Conservation (phyloP, 108 stramenopile genomes). For the Cyclotella kingstonii region DNA sequence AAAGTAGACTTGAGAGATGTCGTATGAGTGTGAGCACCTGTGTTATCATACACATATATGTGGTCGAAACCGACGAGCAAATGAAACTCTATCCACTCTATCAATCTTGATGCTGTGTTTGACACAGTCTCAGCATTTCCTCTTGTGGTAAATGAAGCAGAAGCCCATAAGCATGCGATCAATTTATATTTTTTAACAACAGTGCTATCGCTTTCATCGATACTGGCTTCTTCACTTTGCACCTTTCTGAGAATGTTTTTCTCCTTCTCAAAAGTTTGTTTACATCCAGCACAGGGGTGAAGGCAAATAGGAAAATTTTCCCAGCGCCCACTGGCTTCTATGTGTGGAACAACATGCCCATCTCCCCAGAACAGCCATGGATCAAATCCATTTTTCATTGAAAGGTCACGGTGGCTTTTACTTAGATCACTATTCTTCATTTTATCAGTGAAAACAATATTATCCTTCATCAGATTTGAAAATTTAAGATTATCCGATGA, state of each 20-base stretch:
- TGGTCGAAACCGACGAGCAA: slow-evolving; percentile 61
- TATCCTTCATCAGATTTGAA: slow-evolving; percentile 23
- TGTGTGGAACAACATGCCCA: slow-evolving; percentile 49
- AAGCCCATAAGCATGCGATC: slow-evolving; percentile 71
- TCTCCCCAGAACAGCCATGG: slow-evolving; percentile 50
- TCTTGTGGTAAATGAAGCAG: slow-evolving; percentile 63
- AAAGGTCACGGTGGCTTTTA: slow-evolving; percentile 19
- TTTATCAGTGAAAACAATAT: slow-evolving; percentile 17
- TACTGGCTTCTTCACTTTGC: not conserved
- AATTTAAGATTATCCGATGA: slow-evolving; percentile 17
- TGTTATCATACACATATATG: slow-evolving; percentile 50
- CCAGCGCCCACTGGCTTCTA: slow-evolving; percentile 78
- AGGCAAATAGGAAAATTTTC: slow-evolving; percentile 73
- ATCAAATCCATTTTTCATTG: slow-evolving; percentile 48
- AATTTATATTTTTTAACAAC: slow-evolving; percentile 49
- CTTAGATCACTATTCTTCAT: slow-evolving; percentile 1
- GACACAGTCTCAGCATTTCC: slow-evolving; percentile 47
- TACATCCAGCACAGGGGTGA: slow-evolving; percentile 32
- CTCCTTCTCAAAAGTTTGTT: not conserved
- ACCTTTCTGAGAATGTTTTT: not conserved
- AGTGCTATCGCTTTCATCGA: not conserved
- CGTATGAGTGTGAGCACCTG: slow-evolving; percentile 37
- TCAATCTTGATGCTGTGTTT: slow-evolving; percentile 54
- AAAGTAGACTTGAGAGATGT: slow-evolving; percentile 24
- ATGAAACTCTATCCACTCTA: slow-evolving; percentile 86